These are phyloP conservation scores for Sphagnum fallax DNA, from an alignment of 228 moss, liverwort and hornwort genomes.

Conservation along the genomic window DNA sequence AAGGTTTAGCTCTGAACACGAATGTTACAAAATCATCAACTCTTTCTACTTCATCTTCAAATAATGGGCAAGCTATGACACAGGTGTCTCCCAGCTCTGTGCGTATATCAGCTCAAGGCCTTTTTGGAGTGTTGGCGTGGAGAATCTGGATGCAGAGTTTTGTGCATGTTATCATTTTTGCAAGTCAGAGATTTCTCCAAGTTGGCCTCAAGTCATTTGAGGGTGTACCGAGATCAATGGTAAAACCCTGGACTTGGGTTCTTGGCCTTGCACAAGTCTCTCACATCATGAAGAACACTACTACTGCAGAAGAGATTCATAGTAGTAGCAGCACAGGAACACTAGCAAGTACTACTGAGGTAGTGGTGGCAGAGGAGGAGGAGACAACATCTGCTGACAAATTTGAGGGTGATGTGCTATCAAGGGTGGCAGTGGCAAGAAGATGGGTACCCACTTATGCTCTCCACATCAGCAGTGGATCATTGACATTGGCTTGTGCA, in stretches of 20 bases:
- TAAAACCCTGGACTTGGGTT: conserved; percentile 21
- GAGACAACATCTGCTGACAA: conserved; percentile 21
- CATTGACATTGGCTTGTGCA: conserved; percentile 61
- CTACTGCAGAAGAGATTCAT: too few species aligned
- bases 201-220: conserved; percentile 34
- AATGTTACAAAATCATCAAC: too few species aligned
- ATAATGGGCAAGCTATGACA: too few species aligned
- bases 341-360: conserved; percentile 1
- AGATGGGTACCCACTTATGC: conserved; percentile 43
- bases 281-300: background rate
- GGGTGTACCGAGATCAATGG: conserved; percentile 42
- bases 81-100: background rate
- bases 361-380: background rate
- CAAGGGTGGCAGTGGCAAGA: conserved; percentile 3
- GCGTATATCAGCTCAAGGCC: conserved; percentile 23
- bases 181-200: conserved; percentile 26
- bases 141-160: conserved; percentile 20
- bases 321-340: too few species aligned
- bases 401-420: conserved; percentile 17
- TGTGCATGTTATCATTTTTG: conserved; percentile 25
- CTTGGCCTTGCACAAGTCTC: background rate
- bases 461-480: conserved; percentile 62
- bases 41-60: too few species aligned
- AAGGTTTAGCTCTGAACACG: too few species aligned
- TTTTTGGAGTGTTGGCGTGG: conserved; percentile 45